phyloP scores from a whole-genome alignment of 306 rosid species.

The Luffa acutangula region DNA sequence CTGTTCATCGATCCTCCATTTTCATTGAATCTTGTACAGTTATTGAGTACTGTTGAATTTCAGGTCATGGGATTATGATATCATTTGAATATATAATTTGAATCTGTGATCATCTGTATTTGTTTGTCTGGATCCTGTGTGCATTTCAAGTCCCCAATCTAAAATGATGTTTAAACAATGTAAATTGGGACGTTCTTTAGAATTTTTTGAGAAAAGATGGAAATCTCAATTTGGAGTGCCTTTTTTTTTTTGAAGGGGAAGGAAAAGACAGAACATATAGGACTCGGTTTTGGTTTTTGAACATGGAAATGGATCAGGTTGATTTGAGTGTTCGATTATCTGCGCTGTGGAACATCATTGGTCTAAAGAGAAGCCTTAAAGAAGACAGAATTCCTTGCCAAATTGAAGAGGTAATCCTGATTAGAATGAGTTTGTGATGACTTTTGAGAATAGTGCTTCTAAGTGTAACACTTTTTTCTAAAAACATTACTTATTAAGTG shows the following conservation, averaged over 20 bases:
- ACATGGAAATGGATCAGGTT: constrained; percentile 17
- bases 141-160: not conserved
- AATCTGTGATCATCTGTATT: not conserved
- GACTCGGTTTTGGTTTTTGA: not conserved
- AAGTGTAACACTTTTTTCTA: not conserved
- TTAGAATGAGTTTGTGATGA: not conserved
- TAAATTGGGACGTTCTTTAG: not conserved
- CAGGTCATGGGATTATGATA: not conserved
- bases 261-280: not conserved
- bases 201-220: not conserved
- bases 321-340: constrained; percentile 28
- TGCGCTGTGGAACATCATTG: constrained; percentile 21
- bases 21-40: not conserved
- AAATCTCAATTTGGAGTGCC: not conserved
- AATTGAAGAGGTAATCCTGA: constrained; percentile 46
- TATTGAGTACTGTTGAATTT: not conserved
- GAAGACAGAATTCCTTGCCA: constrained; percentile 42
- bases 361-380: constrained; percentile 13
- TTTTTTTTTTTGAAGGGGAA: not conserved
- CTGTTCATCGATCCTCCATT: not conserved
- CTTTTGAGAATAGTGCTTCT: not conserved
- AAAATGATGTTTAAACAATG: not conserved
- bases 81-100: not conserved
- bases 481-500: not conserved
- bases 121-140: not conserved